These are phyloP conservation scores for Leccinum barrowsii DNA, from an alignment of 768 basidiomycete genomes.

Conservation along the genomic window DNA sequence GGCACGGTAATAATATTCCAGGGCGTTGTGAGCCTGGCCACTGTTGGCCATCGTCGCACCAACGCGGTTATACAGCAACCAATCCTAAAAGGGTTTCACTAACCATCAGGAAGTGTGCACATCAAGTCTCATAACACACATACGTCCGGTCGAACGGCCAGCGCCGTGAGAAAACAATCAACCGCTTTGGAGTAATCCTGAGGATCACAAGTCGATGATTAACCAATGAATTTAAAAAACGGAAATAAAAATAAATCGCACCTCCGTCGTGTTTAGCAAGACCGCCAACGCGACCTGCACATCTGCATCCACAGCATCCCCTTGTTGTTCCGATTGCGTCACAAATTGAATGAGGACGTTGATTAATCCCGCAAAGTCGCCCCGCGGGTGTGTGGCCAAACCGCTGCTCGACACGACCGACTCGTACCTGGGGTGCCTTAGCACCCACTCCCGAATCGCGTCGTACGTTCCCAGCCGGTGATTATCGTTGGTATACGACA, in stretches of 20 bases:
- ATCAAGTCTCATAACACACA: slow-evolving; percentile 9
- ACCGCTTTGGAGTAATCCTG: slow-evolving; percentile 90
- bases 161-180: slow-evolving; percentile 90
- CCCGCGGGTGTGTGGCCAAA: slow-evolving; percentile 25
- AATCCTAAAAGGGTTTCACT: slow-evolving; percentile 62
- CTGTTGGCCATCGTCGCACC: slow-evolving; percentile 94
- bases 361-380: slow-evolving; percentile 51
- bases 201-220: background rate
- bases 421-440: slow-evolving; percentile 51
- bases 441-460: slow-evolving; percentile 83
- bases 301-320: slow-evolving; percentile 80
- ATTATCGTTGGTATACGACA: slow-evolving; percentile 89
- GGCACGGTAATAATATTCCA: slow-evolving; percentile 82
- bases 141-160: slow-evolving; percentile 86
- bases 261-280: slow-evolving; percentile 88
- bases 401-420: slow-evolving; percentile 39
- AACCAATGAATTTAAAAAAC: background rate
- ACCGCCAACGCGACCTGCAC: slow-evolving; percentile 94
- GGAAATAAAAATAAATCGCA: slow-evolving; percentile 28
- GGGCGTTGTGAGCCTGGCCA: slow-evolving; percentile 73
- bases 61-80: slow-evolving; percentile 88
- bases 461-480: slow-evolving; percentile 70
- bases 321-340: slow-evolving; percentile 41
- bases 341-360: slow-evolving; percentile 83
- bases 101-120: background rate